These are phyloP conservation scores for Tolypocladium inflatum DNA, from an alignment of 2,329 filamentous ascomycete species.

Conservation along the genomic window DNA sequence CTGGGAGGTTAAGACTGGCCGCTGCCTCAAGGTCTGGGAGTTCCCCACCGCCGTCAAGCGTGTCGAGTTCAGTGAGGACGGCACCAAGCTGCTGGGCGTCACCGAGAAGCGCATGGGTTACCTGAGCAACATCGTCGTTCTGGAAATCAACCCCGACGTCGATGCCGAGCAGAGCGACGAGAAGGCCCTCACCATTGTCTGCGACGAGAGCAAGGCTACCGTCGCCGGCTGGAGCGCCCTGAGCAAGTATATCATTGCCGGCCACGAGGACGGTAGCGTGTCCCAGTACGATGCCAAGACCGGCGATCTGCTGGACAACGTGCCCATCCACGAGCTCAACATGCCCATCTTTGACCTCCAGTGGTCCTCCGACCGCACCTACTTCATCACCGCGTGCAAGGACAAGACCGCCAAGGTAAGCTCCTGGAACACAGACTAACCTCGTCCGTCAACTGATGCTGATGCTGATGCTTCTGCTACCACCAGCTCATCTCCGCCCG, in stretches of 20 bases:
- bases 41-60: constrained; percentile 96
- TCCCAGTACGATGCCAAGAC: constrained; percentile 89
- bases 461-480: constrained; percentile 5
- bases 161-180: constrained; percentile 79
- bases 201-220: constrained; percentile 92
- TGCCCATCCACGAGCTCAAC: constrained; percentile 78
- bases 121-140: constrained; percentile 85
- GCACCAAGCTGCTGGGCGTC: constrained; percentile 79
- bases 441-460: neutral
- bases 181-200: constrained; percentile 77
- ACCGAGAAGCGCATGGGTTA: constrained; percentile 99
- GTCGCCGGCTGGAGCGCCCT: constrained; percentile 95
- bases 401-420: constrained; percentile 90
- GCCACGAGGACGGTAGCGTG: constrained; percentile 91
- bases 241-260: constrained; percentile 91
- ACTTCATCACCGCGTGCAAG: constrained; percentile 97
- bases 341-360: constrained; percentile 83
- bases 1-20: constrained; percentile 91
- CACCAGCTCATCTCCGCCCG: constrained; percentile 67
- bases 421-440: neutral
- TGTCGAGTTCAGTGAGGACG: constrained; percentile 95
- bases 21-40: constrained; percentile 93
- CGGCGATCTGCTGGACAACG: constrained; percentile 72
- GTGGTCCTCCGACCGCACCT: constrained; percentile 87
- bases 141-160: constrained; percentile 78